Percentiles rank a stretch among this genome's conserved stretches.
Evolutionary conservation across 2,329 filamentous ascomycete genomes (phyloP).

Genomic region (Paradendryphiella salina): DNA sequence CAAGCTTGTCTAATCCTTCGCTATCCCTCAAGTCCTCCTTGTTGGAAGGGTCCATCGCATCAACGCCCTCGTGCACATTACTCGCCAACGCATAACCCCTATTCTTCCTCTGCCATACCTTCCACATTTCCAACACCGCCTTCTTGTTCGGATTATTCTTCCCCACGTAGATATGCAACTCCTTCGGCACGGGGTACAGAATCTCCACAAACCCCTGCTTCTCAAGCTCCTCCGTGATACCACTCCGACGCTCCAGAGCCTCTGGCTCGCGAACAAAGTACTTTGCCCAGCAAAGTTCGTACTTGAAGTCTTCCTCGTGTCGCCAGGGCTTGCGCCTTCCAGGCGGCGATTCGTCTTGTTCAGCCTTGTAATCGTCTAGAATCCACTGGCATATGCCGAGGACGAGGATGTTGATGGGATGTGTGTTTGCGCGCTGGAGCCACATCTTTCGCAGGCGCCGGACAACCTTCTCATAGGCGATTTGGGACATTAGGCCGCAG

Average conservation of each 20-base stretch:
- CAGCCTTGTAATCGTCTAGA: conserved; percentile 9
- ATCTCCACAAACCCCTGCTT: conserved; percentile 12
- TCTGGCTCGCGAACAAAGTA: conserved; percentile 34
- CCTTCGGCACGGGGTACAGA: conserved; percentile 17
- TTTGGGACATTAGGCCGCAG: conserved; percentile 23
- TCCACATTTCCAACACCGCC: conserved; percentile 21
- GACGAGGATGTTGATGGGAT: background rate
- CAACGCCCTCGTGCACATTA: background rate
- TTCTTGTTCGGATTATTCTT: background rate
- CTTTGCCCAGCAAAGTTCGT: conserved; percentile 28
- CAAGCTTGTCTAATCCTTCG: background rate
- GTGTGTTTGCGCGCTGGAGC: conserved; percentile 7
- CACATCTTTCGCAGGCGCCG: conserved; percentile 25
- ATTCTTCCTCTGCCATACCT: conserved; percentile 27
- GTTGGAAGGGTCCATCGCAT: background rate
- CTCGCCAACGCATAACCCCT: background rate
- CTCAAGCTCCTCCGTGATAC: conserved; percentile 20
- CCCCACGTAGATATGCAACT: conserved; percentile 9
- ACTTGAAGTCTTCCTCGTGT: conserved; percentile 25
- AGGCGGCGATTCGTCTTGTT: conserved; percentile 10
- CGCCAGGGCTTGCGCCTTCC: conserved; percentile 26
- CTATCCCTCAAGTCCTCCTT: background rate
- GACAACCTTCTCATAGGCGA: conserved; percentile 33
- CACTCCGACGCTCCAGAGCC: background rate
- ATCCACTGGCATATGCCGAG: conserved; percentile 17